Evolutionary conservation across 2,329 filamentous ascomycete species (phyloP).

Genomic region (Penicillium corylophilum): DNA sequence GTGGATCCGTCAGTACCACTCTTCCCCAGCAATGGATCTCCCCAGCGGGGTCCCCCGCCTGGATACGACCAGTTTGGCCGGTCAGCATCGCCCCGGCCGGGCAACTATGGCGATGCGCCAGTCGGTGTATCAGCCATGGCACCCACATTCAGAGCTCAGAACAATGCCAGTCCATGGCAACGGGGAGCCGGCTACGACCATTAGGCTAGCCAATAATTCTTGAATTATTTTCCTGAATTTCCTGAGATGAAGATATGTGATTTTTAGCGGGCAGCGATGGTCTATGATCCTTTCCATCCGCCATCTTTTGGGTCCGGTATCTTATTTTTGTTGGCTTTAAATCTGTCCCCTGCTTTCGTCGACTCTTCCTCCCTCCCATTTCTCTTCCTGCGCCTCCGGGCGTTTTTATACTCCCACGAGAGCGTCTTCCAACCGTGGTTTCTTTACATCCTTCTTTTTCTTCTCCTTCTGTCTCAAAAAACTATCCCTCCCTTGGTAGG

Average conservation of each 20-base stretch:
- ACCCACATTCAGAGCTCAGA: constrained; percentile 45
- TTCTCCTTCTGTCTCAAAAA: constrained; percentile 7
- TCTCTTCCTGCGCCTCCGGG: constrained; percentile 19
- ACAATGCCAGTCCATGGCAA: constrained; percentile 64
- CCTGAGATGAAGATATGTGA: constrained; percentile 41
- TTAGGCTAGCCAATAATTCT: constrained; percentile 32
- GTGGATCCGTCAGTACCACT: constrained; percentile 48
- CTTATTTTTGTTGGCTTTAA: constrained; percentile 15
- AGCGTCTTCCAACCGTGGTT: background rate
- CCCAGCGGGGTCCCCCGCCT: constrained; percentile 41
- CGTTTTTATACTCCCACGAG: background rate
- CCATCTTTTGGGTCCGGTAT: constrained; percentile 22
- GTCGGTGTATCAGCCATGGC: constrained; percentile 32
- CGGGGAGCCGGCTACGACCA: constrained; percentile 64
- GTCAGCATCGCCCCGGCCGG: constrained; percentile 34
- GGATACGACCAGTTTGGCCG: constrained; percentile 34
- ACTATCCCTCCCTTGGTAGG: background rate
- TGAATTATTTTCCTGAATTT: constrained; percentile 27
- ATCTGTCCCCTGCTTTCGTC: constrained; percentile 10
- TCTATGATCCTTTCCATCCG: constrained; percentile 23
- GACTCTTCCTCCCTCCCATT: constrained; percentile 8
- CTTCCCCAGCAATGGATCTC: constrained; percentile 45
- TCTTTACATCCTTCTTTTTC: constrained; percentile 13
- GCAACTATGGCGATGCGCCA: constrained; percentile 34
- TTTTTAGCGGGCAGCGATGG: constrained; percentile 31